phyloP scores from a whole-genome alignment of 768 basidiomycete species.

The Porphyrellus cyaneotinctus region DNA sequence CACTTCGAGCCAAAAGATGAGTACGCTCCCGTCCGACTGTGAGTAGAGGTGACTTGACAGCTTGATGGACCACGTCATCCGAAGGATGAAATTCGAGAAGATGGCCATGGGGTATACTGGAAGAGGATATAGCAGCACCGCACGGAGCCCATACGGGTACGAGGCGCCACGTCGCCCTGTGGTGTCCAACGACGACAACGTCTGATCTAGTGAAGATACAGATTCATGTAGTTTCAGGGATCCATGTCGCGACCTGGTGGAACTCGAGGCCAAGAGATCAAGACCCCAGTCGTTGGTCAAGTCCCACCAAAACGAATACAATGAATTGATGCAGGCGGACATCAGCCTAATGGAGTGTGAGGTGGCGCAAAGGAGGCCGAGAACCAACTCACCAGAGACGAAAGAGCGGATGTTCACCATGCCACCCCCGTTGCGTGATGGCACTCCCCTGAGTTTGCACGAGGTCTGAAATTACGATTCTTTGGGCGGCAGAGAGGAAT shows the following conservation, averaged over 20 bases:
- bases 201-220: background rate
- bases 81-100: slow-evolving; percentile 78
- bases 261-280: slow-evolving; percentile 52
- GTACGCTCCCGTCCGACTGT: slow-evolving; percentile 67
- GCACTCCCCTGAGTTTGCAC: slow-evolving; percentile 45
- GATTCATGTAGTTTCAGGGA: slow-evolving; percentile 32
- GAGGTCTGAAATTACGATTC: slow-evolving; percentile 60
- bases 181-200: slow-evolving; percentile 18
- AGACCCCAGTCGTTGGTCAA: slow-evolving; percentile 98
- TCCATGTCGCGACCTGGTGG: slow-evolving; percentile 26
- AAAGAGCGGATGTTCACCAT: slow-evolving; percentile 74
- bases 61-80: slow-evolving; percentile 93
- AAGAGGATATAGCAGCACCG: slow-evolving; percentile 73
- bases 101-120: slow-evolving; percentile 81
- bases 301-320: slow-evolving; percentile 99
- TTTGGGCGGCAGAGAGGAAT: slow-evolving; percentile 87
- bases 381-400: slow-evolving; percentile 65
- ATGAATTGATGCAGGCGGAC: slow-evolving; percentile 79
- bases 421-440: slow-evolving; percentile 51
- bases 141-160: slow-evolving; percentile 71
- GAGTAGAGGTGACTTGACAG: slow-evolving; percentile 83
- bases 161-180: slow-evolving; percentile 13
- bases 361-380: background rate
- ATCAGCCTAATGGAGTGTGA: slow-evolving; percentile 56
- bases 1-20: slow-evolving; percentile 88